Percentiles rank a stretch among this genome's conserved stretches.
phyloP scores from a whole-genome alignment of 2,329 filamentous ascomycete species.

The Colletotrichum spinosum region DNA sequence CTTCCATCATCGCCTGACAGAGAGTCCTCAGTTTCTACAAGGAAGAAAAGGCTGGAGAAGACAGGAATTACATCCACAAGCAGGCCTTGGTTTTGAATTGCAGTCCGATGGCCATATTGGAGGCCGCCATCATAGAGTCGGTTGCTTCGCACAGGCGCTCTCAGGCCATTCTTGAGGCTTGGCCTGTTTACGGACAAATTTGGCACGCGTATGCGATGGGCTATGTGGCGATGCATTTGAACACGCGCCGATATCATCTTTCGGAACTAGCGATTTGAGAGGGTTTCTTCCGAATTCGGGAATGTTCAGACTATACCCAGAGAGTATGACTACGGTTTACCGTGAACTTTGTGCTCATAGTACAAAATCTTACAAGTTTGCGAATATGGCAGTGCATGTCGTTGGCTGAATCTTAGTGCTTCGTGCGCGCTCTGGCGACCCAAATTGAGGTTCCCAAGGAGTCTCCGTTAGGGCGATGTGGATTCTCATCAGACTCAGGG shows the following conservation, averaged over 20 bases:
- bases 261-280: constrained; percentile 19
- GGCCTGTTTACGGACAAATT: constrained; percentile 38
- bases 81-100: constrained; percentile 25
- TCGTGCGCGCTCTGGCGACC: no score
- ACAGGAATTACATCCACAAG: constrained; percentile 43
- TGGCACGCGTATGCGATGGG: constrained; percentile 44
- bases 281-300: no score
- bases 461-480: no score
- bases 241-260: constrained; percentile 32
- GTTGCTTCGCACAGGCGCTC: constrained; percentile 38
- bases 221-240: constrained; percentile 40
- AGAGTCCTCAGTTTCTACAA: constrained; percentile 43
- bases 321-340: no score
- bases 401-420: no score
- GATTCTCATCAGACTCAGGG: no score
- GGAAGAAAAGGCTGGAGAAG: constrained; percentile 43
- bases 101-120: constrained; percentile 20
- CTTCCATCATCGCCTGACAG: background rate
- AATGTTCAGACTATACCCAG: no score
- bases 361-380: no score
- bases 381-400: no score
- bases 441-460: no score
- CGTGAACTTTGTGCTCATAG: no score
- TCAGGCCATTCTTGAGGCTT: constrained; percentile 37
- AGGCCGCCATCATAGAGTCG: constrained; percentile 27